Conservation (phyloP, 495 filamentous ascomycete species). For the Bombardia bombarda region DNA sequence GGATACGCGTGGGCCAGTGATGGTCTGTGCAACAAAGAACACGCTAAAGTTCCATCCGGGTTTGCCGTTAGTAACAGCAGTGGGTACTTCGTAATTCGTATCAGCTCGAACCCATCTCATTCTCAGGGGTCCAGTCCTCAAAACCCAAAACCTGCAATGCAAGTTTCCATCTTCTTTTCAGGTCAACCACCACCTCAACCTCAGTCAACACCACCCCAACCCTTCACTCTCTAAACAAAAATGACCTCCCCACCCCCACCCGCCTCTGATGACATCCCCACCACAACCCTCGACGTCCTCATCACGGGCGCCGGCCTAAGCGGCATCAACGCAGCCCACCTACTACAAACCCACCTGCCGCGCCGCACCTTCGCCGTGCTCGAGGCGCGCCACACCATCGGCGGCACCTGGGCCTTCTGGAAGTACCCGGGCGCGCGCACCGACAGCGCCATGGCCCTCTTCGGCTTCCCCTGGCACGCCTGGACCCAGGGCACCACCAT, state of each 20-base stretch:
- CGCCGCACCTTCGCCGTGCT: conserved; percentile 50
- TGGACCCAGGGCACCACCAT: conserved; percentile 55
- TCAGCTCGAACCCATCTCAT: no score
- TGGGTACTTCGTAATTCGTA: no score
- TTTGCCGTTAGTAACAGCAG: no score
- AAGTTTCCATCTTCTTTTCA: no score
- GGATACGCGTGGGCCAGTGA: no score
- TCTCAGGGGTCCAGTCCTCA: no score
- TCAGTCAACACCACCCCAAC: background rate
- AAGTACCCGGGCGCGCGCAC: conserved; percentile 62
- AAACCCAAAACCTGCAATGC: no score
- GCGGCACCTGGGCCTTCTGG: conserved; percentile 69
- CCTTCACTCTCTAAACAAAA: background rate
- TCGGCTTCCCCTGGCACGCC: conserved; percentile 60
- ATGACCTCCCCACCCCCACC: conserved; percentile 8
- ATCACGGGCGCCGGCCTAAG: conserved; percentile 69
- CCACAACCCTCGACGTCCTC: conserved; percentile 45
- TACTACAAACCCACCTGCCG: conserved; percentile 54
- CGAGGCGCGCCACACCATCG: conserved; percentile 51
- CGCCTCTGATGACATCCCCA: background rate
- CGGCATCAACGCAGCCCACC: conserved; percentile 68
- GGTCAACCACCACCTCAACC: no score
- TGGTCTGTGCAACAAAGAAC: no score
- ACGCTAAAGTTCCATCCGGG: no score
- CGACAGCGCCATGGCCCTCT: conserved; percentile 60